Conservation (phyloP, 2,329 filamentous ascomycete species). For the Fusarium pseudograminearum region DNA sequence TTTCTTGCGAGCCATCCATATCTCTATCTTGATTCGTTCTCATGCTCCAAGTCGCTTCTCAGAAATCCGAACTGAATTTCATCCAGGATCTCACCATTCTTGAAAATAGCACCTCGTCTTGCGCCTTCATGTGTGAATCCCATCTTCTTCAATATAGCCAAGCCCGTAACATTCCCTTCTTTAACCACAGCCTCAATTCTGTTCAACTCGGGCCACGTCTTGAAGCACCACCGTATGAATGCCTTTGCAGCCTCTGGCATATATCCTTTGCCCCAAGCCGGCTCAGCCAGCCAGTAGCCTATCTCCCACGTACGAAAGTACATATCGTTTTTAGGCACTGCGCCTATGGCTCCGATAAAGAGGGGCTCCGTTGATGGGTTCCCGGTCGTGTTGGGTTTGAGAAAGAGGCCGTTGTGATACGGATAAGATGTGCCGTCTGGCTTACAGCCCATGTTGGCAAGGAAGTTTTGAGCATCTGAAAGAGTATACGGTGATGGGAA, state of each 20-base stretch:
- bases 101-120: slow-evolving; percentile 56
- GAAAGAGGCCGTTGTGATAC: slow-evolving; percentile 53
- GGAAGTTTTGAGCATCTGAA: slow-evolving; percentile 54
- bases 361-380: slow-evolving; percentile 45
- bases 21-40: not conserved
- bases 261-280: slow-evolving; percentile 61
- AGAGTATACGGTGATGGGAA: slow-evolving; percentile 62
- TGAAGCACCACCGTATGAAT: slow-evolving; percentile 60
- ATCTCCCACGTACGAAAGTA: slow-evolving; percentile 60
- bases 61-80: slow-evolving; percentile 55
- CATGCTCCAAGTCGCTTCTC: slow-evolving; percentile 50
- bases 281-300: slow-evolving; percentile 61
- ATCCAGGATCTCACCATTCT: slow-evolving; percentile 57
- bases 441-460: slow-evolving; percentile 42
- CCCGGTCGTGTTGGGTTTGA: slow-evolving; percentile 45
- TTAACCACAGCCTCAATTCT: slow-evolving; percentile 58
- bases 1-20: not conserved
- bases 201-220: slow-evolving; percentile 54
- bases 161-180: slow-evolving; percentile 57
- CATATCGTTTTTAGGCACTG: slow-evolving; percentile 54
- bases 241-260: slow-evolving; percentile 54
- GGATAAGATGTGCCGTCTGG: slow-evolving; percentile 43
- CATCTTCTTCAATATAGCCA: slow-evolving; percentile 56
- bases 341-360: slow-evolving; percentile 58
- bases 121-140: slow-evolving; percentile 61